phyloP scores from a whole-genome alignment of 768 basidiomycete species.

The Panus rudis region DNA sequence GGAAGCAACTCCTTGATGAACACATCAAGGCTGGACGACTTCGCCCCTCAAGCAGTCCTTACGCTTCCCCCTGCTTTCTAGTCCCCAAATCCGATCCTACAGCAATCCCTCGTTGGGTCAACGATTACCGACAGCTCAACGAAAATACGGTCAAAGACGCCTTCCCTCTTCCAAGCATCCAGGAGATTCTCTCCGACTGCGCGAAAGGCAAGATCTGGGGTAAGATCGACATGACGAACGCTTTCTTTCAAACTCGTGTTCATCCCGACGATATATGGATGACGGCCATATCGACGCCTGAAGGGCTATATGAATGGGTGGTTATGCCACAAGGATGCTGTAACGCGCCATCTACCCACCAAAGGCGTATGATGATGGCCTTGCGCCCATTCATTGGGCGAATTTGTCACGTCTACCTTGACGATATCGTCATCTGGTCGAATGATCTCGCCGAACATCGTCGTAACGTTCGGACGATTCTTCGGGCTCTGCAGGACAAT shows the following conservation, averaged over 20 bases:
- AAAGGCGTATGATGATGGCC: constrained; percentile 10
- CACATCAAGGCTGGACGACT: constrained; percentile 29
- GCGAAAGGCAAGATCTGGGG: constrained; percentile 29
- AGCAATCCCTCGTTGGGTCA: constrained; percentile 18
- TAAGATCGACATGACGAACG: constrained; percentile 34
- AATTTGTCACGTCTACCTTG: constrained; percentile 11
- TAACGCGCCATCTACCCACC: constrained; percentile 13
- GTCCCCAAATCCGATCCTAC: constrained; percentile 28
- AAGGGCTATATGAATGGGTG: constrained; percentile 25
- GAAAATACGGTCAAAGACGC: constrained; percentile 12
- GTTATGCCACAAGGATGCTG: constrained; percentile 27
- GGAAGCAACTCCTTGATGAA: constrained; percentile 26
- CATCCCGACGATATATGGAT: constrained; percentile 29
- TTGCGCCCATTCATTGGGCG: constrained; percentile 9
- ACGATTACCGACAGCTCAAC: constrained; percentile 15
- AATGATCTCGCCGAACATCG: constrained; percentile 23
- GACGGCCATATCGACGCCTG: constrained; percentile 30
- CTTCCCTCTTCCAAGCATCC: constrained; percentile 11
- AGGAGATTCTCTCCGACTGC: constrained; percentile 25
- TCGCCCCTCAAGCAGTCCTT: constrained; percentile 18
- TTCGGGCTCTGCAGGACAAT: constrained; percentile 21
- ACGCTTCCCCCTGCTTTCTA: constrained; percentile 32
- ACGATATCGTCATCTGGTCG: constrained; percentile 10
- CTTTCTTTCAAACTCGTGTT: constrained; percentile 32
- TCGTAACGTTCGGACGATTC: constrained; percentile 21